Evolutionary conservation across 345 rosid species (phyloP).

Genomic region (Streptanthus diversifolius): DNA sequence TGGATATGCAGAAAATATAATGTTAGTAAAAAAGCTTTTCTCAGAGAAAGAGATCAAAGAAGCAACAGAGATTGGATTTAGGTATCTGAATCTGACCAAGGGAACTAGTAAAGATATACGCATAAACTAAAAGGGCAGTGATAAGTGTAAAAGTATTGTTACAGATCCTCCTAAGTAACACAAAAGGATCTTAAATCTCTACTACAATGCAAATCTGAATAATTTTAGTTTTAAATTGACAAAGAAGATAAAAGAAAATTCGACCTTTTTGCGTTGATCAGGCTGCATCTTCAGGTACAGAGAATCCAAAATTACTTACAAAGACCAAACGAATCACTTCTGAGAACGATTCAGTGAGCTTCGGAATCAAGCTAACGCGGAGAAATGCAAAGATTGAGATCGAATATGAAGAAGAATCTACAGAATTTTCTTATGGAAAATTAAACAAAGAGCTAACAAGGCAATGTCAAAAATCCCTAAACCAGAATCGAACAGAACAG

Average conservation of each 20-base stretch:
- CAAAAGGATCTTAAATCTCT: neutral
- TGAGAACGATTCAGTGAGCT: neutral
- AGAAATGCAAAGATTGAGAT: neutral
- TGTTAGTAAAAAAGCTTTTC: neutral
- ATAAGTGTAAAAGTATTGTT: neutral
- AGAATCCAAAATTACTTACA: conserved; percentile 37
- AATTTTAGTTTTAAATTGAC: neutral
- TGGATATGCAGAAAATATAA: conserved; percentile 18
- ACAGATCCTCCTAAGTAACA: conserved; percentile 4
- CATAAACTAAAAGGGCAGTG: neutral
- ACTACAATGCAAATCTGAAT: neutral
- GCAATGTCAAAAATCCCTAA: conserved; percentile 27
- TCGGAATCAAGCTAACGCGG: neutral
- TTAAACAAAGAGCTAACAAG: neutral
- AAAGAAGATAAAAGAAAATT: neutral
- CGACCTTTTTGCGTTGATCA: conserved; percentile 89
- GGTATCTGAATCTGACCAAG: neutral
- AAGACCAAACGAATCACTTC: neutral
- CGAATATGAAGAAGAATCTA: neutral
- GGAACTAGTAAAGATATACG: neutral
- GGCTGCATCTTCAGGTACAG: conserved; percentile 73
- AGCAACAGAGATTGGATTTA: neutral
- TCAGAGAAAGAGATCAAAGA: neutral
- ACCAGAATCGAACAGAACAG: neutral
- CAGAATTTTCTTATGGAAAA: neutral